Evolutionary conservation across 1,284 basidiomycete genomes (phyloP).

Genomic region (Ceratobasidium sp.): DNA sequence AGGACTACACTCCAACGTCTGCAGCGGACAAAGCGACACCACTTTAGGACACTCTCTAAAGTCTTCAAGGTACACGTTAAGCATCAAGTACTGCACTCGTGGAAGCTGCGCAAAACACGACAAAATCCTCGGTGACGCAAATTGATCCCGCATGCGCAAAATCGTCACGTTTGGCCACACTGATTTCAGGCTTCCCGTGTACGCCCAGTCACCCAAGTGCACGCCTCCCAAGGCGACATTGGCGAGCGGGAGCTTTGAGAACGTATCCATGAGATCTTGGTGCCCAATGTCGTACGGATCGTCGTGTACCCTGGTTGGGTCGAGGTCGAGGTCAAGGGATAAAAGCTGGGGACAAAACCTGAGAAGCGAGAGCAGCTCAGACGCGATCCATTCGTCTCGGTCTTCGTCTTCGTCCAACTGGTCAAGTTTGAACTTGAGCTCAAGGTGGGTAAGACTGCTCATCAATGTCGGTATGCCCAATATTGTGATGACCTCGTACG

Average conservation of each 20-base stretch:
- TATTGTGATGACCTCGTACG: conserved; percentile 26
- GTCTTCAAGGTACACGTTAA: conserved; percentile 22
- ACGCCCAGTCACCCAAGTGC: conserved; percentile 25
- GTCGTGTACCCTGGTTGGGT: not conserved
- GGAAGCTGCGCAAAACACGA: conserved; percentile 30
- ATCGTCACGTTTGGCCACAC: conserved; percentile 21
- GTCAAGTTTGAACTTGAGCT: conserved; percentile 8
- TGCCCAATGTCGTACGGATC: conserved; percentile 29
- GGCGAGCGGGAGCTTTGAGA: conserved; percentile 36
- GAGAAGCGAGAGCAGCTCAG: not conserved
- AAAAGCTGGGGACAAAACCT: not conserved
- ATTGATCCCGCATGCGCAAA: conserved; percentile 22
- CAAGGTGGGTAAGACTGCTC: not conserved
- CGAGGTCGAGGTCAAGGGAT: conserved; percentile 21
- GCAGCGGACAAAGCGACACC: conserved; percentile 1
- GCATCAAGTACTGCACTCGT: conserved; percentile 10
- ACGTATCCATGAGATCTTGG: conserved; percentile 36
- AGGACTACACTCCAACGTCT: conserved; percentile 21
- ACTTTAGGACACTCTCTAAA: conserved; percentile 10
- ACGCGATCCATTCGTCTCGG: conserved; percentile 28
- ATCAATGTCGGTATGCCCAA: conserved; percentile 17
- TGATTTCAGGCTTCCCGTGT: conserved; percentile 23
- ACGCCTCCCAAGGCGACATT: conserved; percentile 13
- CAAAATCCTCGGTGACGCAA: conserved; percentile 23
- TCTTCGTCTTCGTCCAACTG: conserved; percentile 13